Percentiles rank a stretch among this genome's conserved stretches.
Evolutionary conservation across 805 yeast genomes (phyloP).

Genomic region (Candida michaelii): DNA sequence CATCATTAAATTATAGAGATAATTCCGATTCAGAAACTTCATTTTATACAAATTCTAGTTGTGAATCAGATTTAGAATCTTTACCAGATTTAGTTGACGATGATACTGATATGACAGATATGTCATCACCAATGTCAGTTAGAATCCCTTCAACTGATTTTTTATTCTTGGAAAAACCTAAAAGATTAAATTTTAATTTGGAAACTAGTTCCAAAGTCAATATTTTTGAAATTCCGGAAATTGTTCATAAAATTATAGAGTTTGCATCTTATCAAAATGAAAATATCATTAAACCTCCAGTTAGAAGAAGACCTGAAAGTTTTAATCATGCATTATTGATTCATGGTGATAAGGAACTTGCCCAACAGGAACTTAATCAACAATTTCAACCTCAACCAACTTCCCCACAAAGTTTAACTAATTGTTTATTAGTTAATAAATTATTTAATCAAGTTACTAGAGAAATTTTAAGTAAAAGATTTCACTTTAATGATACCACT

Average conservation of each 20-base stretch:
- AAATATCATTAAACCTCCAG: conserved; percentile 51
- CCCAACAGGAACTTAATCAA: conserved; percentile 32
- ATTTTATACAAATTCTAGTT: conserved; percentile 8
- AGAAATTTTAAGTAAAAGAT: conserved; percentile 53
- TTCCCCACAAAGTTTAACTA: conserved; percentile 39
- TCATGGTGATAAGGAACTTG: conserved; percentile 53
- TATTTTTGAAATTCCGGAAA: conserved; percentile 77
- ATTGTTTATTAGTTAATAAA: conserved; percentile 68
- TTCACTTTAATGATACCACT: conserved; percentile 52
- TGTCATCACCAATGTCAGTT: conserved; percentile 15
- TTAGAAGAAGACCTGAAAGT: conserved; percentile 68
- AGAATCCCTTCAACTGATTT: conserved; percentile 6
- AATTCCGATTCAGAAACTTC: conserved; percentile 13
- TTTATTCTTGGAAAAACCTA: conserved; percentile 19
- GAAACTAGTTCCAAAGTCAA: conserved; percentile 18
- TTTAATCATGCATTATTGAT: conserved; percentile 66
- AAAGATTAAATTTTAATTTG: conserved; percentile 66
- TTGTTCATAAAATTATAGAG: conserved; percentile 57
- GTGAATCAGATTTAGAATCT: conserved; percentile 30
- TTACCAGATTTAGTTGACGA: conserved; percentile 39
- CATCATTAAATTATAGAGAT: not conserved
- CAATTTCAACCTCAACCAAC: conserved; percentile 27
- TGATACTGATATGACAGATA: conserved; percentile 6
- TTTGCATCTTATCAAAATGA: conserved; percentile 56
- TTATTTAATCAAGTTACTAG: conserved; percentile 60